phyloP scores from a whole-genome alignment of 1,284 basidiomycete genomes.

The Fomitopsis palustris region DNA sequence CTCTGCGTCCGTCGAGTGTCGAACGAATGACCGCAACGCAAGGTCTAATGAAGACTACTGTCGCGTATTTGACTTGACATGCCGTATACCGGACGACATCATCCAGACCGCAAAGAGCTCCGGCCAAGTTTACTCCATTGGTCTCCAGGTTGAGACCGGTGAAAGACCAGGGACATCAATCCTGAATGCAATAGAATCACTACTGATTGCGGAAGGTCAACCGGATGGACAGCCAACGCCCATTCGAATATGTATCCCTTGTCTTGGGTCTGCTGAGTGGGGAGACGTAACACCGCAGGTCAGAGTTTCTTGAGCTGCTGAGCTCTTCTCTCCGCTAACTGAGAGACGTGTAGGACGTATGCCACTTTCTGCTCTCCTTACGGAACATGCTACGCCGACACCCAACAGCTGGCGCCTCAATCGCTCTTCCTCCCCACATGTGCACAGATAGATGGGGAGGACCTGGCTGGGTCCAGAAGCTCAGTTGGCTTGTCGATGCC shows the following conservation, averaged over 20 bases:
- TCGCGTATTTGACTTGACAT: slow-evolving; percentile 69
- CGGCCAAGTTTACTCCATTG: slow-evolving; percentile 36
- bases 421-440: slow-evolving; percentile 63
- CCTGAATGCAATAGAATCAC: slow-evolving; percentile 14
- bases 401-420: slow-evolving; percentile 58
- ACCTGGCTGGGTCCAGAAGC: slow-evolving; percentile 66
- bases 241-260: slow-evolving; percentile 64
- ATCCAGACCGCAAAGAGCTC: slow-evolving; percentile 40
- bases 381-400: slow-evolving; percentile 57
- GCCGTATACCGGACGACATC: slow-evolving; percentile 47
- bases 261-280: slow-evolving; percentile 72
- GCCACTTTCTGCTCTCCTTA: slow-evolving; percentile 67
- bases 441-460: slow-evolving; percentile 56
- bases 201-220: slow-evolving; percentile 14
- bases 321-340: slow-evolving; percentile 2
- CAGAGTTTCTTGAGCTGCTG: slow-evolving; percentile 20
- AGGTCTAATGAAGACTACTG: slow-evolving; percentile 64
- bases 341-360: slow-evolving; percentile 50
- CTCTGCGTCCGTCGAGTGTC: slow-evolving; percentile 7
- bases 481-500: slow-evolving; percentile 80
- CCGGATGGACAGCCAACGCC: slow-evolving; percentile 28
- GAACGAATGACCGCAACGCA: slow-evolving; percentile 16
- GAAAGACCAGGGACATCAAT: slow-evolving; percentile 11
- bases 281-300: slow-evolving; percentile 60
- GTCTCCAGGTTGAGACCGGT: slow-evolving; percentile 11